Percentiles rank a stretch among this genome's conserved stretches.
These are phyloP conservation scores for Suillus cothurnatus DNA, from an alignment of 768 basidiomycete species.

Conservation along the genomic window DNA sequence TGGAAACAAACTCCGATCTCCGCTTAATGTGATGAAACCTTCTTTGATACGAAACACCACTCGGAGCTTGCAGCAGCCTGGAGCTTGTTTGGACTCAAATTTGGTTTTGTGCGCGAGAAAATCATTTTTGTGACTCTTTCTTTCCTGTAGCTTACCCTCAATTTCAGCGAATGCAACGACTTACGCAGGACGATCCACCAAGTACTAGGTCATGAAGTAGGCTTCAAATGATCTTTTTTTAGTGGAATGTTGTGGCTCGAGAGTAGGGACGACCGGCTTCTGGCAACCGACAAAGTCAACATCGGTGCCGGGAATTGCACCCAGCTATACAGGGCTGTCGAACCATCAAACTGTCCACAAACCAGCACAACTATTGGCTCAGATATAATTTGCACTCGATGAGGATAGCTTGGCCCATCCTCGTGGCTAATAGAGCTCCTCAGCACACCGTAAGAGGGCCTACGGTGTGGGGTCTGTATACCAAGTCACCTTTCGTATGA, in stretches of 20 bases:
- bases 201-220: not conserved
- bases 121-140: not conserved
- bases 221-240: not conserved
- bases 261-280: not conserved
- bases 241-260: not conserved
- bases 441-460: not conserved
- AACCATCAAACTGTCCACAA: not conserved
- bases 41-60: not conserved
- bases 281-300: not conserved
- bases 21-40: not conserved
- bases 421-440: not conserved
- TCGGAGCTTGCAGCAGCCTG: not conserved
- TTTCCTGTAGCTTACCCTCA: not conserved
- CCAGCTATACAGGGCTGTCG: not conserved
- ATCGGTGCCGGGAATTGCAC: too few relatives aligned
- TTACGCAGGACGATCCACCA: not conserved
- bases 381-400: not conserved
- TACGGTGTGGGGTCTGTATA: not conserved
- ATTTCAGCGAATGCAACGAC: not conserved
- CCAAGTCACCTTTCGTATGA: not conserved
- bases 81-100: not conserved
- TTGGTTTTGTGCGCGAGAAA: not conserved
- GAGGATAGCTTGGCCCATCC: not conserved
- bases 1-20: conserved; percentile 5
- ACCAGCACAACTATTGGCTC: not conserved